Percentiles rank a stretch among this genome's conserved stretches.
These are phyloP conservation scores for Claviceps paspali DNA, from an alignment of 2,329 filamentous ascomycete genomes.

Conservation along the genomic window DNA sequence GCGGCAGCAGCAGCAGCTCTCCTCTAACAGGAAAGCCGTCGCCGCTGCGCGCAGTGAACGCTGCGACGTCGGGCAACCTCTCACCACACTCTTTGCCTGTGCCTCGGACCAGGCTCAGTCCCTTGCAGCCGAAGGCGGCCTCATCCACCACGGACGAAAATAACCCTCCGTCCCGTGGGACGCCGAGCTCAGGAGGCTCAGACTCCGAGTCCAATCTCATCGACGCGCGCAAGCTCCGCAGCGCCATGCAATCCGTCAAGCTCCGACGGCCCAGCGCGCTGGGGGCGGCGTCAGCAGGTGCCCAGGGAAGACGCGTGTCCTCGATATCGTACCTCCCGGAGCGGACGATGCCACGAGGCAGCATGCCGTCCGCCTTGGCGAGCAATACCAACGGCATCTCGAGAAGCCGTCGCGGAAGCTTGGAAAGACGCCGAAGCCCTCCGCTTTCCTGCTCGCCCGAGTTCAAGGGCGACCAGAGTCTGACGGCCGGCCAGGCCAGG, in stretches of 20 bases:
- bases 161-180: conserved; percentile 27
- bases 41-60: conserved; percentile 35
- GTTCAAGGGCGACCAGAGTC: conserved; percentile 19
- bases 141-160: conserved; percentile 34
- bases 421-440: conserved; percentile 35
- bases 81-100: conserved; percentile 25
- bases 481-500: conserved; percentile 40
- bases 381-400: conserved; percentile 41
- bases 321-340: conserved; percentile 23
- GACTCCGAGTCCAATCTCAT: conserved; percentile 36
- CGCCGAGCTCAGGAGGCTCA: conserved; percentile 21
- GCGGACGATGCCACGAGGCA: conserved; percentile 14
- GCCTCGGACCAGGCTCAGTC: conserved; percentile 9
- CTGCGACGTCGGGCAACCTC: conserved; percentile 33
- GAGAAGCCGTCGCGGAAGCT: conserved; percentile 33
- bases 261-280: conserved; percentile 25
- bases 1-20: no score
- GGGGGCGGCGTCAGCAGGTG: conserved; percentile 17
- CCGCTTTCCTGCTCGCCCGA: conserved; percentile 38
- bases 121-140: conserved; percentile 11
- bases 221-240: conserved; percentile 39
- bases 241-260: conserved; percentile 36
- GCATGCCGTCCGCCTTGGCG: conserved; percentile 29
- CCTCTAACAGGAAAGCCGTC: conserved; percentile 20
- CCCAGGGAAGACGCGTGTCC: conserved; percentile 28